These are phyloP conservation scores for Marasmius sp. DNA, from an alignment of 1,284 basidiomycete species.

Conservation along the genomic window DNA sequence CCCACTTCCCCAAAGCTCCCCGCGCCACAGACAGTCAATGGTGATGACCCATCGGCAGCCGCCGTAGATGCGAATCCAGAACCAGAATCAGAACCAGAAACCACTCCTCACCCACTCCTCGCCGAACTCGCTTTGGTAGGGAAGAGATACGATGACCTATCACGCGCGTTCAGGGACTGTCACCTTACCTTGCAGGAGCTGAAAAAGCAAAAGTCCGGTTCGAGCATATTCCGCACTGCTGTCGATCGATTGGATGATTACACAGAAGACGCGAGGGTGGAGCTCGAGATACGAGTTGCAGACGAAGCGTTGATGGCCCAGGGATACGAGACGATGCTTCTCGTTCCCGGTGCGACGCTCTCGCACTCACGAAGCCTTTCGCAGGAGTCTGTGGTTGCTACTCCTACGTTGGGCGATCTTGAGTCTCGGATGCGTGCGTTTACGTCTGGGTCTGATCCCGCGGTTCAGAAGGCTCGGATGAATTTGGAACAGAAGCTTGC, in stretches of 20 bases:
- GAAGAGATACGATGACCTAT: conserved; percentile 61
- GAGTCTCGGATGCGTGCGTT: conserved; percentile 61
- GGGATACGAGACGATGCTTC: conserved; percentile 74
- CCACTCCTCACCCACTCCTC: conserved; percentile 36
- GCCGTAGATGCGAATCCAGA: not conserved
- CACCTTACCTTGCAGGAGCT: conserved; percentile 63
- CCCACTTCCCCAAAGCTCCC: too few species aligned
- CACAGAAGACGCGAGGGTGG: conserved; percentile 82
- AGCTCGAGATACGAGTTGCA: conserved; percentile 80
- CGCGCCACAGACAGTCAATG: too few species aligned
- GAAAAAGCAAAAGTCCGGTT: conserved; percentile 36
- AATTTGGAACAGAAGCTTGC: conserved; percentile 62
- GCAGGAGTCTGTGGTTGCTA: conserved; percentile 14
- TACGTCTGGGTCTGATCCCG: conserved; percentile 53
- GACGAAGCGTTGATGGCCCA: conserved; percentile 73
- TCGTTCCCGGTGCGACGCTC: conserved; percentile 51
- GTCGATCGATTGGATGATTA: conserved; percentile 75
- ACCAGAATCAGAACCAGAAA: not conserved
- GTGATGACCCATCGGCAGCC: too few species aligned
- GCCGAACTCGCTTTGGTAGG: conserved; percentile 41
- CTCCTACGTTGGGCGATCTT: conserved; percentile 31
- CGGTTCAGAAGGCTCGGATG: conserved; percentile 46
- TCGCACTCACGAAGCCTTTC: conserved; percentile 15
- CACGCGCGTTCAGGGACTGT: conserved; percentile 67
- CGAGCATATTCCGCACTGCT: conserved; percentile 49